Base-by-base conservation (phyloP, 1,284 basidiomycete species). In the Volvariella volvacea region DNA sequence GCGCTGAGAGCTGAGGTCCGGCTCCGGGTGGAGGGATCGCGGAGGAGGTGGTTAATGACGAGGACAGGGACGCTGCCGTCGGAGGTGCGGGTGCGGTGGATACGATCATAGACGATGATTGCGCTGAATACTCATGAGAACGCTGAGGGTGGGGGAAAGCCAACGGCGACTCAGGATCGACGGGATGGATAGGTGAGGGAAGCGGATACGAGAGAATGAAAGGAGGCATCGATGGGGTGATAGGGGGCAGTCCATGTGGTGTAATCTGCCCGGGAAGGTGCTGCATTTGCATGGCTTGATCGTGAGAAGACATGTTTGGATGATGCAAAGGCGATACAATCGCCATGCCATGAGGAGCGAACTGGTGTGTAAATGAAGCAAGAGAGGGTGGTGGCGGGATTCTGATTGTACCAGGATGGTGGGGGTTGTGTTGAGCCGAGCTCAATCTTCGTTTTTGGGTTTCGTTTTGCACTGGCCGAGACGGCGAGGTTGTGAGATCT, bases 171-270 rank as follows among this genome's bases (percentile, higher is more conserved):
- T 42, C 46, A 39, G 46, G 46, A 12, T 28, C 25, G 25, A 28
- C 12, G 25, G n/a, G n/a, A n/a, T 28, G 25, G 6, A 28, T 28
- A 7, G 34, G 34, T 36, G 19, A 36, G n/a, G 34, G 34, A 15
- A 20, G 34, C 34, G 34, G 19, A n/a, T 7, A 36, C 6, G 19
- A 36, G 7, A 20, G n/a, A 6, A n/a, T 44, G 62, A 88, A 88
- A 8, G 81, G 73, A 4, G 84, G 84, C 85, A 88, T 88, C 51
- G 80, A 81, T 1, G 84, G 84, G 20, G 85, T 88, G 44, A 88
- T 84, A 1, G 83, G 82, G 16, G 83, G 83, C 7, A 86, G 64
- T 0, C 83, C 85, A 51, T 78, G 78, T 21, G 83, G 80, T 9
- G 82, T 86, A 54, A 78, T 71, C 41, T 60, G 52, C n/a, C 54